phyloP scores from a whole-genome alignment of 2,329 filamentous ascomycete genomes.

The Claviceps spartinae region DNA sequence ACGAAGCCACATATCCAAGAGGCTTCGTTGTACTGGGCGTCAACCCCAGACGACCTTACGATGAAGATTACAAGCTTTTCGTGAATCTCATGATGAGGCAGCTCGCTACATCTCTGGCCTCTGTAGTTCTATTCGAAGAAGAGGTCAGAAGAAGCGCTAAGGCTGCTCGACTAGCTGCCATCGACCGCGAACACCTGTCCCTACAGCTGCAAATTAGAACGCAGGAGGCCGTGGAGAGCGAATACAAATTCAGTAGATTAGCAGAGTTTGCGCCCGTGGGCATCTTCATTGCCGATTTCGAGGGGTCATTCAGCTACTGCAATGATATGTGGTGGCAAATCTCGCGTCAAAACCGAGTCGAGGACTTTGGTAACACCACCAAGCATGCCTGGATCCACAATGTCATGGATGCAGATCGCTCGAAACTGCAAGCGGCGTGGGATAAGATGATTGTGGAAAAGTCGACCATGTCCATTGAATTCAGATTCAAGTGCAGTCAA shows the following conservation, averaged over 20 bases:
- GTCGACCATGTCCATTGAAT: slow-evolving; percentile 53
- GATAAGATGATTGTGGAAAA: slow-evolving; percentile 37
- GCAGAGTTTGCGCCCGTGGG: slow-evolving; percentile 73
- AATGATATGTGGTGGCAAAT: slow-evolving; percentile 60
- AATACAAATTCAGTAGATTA: slow-evolving; percentile 55
- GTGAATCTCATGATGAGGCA: slow-evolving; percentile 41
- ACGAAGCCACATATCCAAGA: slow-evolving; percentile 21
- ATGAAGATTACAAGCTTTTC: slow-evolving; percentile 59
- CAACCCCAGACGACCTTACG: slow-evolving; percentile 58
- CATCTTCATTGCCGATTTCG: slow-evolving; percentile 64
- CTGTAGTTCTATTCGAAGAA: slow-evolving; percentile 57
- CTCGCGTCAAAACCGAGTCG: slow-evolving; percentile 47
- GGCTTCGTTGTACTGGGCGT: slow-evolving; percentile 57
- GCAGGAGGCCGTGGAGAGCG: slow-evolving; percentile 6
- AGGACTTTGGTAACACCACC: slow-evolving; percentile 35
- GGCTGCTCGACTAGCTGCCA: slow-evolving; percentile 10
- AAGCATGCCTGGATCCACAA: slow-evolving; percentile 52
- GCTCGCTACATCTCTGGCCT: slow-evolving; percentile 54
- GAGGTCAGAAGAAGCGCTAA: slow-evolving; percentile 45
- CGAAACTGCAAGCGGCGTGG: slow-evolving; percentile 47
- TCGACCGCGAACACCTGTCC: slow-evolving; percentile 5
- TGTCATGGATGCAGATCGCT: slow-evolving; percentile 52
- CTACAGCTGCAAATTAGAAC: slow-evolving; percentile 5
- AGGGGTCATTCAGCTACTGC: slow-evolving; percentile 50
- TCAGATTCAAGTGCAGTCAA: slow-evolving; percentile 58